Evolutionary conservation across 2,329 filamentous ascomycete species (phyloP).

Genomic region (Grosmannia huntii): DNA sequence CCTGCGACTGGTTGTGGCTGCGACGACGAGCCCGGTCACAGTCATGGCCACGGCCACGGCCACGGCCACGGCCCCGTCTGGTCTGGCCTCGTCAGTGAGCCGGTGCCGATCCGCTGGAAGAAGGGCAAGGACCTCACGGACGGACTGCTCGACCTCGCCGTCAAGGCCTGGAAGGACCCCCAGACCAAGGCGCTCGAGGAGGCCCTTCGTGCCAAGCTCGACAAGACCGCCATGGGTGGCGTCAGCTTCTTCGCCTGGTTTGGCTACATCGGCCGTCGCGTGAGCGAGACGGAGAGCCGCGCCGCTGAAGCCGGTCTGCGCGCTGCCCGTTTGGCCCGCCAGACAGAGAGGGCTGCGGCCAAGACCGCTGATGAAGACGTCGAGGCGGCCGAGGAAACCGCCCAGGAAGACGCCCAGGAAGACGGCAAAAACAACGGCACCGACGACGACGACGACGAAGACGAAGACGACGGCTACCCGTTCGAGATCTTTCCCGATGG

Average conservation of each 20-base stretch:
- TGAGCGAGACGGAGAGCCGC: conserved; percentile 60
- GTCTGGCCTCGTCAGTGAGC: conserved; percentile 73
- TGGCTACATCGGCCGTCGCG: conserved; percentile 57
- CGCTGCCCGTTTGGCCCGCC: conserved; percentile 15
- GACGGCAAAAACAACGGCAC: conserved; percentile 24
- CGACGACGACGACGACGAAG: conserved; percentile 21
- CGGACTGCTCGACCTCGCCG: conserved; percentile 63
- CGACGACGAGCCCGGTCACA: not conserved
- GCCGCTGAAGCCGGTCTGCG: conserved; percentile 47
- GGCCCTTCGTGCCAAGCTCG: conserved; percentile 28
- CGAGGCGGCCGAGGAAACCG: conserved; percentile 46
- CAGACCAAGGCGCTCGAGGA: conserved; percentile 25
- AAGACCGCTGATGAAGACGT: conserved; percentile 38
- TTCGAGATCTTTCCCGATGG: conserved; percentile 81
- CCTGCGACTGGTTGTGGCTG: not conserved
- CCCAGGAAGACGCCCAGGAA: conserved; percentile 31
- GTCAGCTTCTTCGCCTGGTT: conserved; percentile 86
- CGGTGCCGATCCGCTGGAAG: conserved; percentile 82
- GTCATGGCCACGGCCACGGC: conserved; percentile 25
- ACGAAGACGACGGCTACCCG: conserved; percentile 37
- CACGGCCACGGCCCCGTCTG: conserved; percentile 40
- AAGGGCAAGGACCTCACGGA: conserved; percentile 70
- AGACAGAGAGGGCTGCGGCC: conserved; percentile 17
- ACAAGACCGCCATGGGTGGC: conserved; percentile 48
- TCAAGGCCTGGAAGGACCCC: conserved; percentile 49